These are phyloP conservation scores for Kentomonas sorsogonicus DNA, from an alignment of 208 protist genomes.

Conservation along the genomic window DNA sequence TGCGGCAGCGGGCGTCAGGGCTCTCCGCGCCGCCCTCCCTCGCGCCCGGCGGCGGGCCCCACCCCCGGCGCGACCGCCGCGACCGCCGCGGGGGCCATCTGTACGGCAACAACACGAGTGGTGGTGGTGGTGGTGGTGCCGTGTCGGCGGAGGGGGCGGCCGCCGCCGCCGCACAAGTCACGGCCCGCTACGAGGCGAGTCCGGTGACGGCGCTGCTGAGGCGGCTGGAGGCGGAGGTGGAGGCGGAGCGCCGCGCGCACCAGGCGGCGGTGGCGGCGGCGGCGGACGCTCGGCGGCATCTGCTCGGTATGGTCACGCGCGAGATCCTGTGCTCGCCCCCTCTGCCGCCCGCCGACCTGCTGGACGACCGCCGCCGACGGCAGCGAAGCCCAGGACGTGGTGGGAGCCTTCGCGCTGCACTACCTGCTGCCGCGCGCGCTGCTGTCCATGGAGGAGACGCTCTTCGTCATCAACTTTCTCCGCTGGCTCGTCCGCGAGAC, in stretches of 20 bases:
- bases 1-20: too few relatives aligned
- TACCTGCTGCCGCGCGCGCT: constrained; percentile 71
- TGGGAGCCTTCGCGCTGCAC: constrained; percentile 34
- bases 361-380: neutral
- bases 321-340: neutral
- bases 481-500: constrained; percentile 33
- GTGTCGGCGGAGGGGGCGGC: neutral
- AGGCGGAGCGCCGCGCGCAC: neutral
- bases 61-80: too few relatives aligned
- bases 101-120: too few relatives aligned
- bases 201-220: neutral
- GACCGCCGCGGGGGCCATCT: too few relatives aligned
- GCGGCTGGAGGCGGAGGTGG: neutral
- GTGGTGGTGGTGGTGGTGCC: too few relatives aligned
- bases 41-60: too few relatives aligned
- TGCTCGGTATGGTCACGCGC: neutral
- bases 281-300: constrained; percentile 11
- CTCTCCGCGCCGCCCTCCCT: too few relatives aligned
- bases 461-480: constrained; percentile 57
- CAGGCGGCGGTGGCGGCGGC: constrained; percentile 8
- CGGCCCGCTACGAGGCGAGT: neutral
- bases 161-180: neutral
- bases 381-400: neutral
- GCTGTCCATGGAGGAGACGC: constrained; percentile 57
- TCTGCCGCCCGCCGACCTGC: constrained; percentile 1